A percentile compares a stretch with the other conserved stretches of the same genome.
These are phyloP conservation scores for Papilionanthe hybrid DNA, from an alignment of 116 monocot genomes.

Conservation along the genomic window DNA sequence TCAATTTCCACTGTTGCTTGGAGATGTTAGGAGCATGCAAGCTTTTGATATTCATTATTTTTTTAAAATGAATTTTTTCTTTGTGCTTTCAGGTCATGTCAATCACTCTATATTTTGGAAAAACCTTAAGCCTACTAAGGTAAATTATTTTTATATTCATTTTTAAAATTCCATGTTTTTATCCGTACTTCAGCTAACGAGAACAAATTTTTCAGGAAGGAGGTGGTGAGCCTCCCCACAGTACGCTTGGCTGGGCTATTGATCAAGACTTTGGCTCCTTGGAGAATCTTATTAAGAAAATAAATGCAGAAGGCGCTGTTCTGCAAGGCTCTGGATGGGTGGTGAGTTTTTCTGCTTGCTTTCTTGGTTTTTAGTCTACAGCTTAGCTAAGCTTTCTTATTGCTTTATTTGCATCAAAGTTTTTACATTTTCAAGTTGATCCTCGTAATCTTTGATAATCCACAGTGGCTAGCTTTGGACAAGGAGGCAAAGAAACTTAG, in stretches of 20 bases:
- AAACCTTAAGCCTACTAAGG: constrained; percentile 75
- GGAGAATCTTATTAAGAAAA: constrained; percentile 49
- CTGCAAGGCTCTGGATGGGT: constrained; percentile 99
- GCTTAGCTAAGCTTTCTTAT: neutral
- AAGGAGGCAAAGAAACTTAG: constrained; percentile 75
- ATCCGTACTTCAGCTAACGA: neutral
- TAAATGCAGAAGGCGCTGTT: constrained; percentile 88
- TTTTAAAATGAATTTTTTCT: neutral
- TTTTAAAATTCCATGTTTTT: neutral
- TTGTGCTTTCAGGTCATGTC: constrained; percentile 61
- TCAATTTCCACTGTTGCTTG: neutral
- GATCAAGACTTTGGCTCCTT: constrained; percentile 77
- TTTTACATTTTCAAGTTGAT: neutral
- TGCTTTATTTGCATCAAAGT: neutral
- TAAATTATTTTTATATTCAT: constrained; percentile 13
- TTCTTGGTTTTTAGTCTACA: constrained; percentile 1
- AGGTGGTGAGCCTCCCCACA: constrained; percentile 89
- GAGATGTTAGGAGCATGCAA: neutral
- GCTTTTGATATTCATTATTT: neutral
- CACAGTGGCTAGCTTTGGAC: constrained; percentile 88
- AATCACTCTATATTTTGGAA: constrained; percentile 98
- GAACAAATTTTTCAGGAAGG: constrained; percentile 53
- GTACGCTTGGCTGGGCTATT: constrained; percentile 83
- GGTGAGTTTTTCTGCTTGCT: constrained; percentile 35
- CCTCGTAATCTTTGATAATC: neutral